Percentiles rank a stretch among this genome's conserved stretches.
These are phyloP conservation scores for Coemansia asiatica DNA, from an alignment of 192 early-diverging fungal species.

Conservation along the genomic window DNA sequence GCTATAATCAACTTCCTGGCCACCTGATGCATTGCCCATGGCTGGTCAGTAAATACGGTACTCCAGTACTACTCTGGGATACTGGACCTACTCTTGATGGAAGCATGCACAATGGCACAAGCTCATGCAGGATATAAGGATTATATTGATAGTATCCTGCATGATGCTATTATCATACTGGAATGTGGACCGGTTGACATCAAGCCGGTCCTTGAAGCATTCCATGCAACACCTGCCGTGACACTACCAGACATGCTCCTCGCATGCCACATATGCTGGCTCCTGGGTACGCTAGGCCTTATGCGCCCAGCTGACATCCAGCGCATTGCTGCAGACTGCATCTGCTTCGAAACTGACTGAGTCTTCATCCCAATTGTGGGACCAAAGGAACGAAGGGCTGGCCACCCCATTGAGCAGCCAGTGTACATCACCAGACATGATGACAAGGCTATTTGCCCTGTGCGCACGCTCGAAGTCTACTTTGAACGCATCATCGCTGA, in stretches of 20 bases:
- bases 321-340: background rate
- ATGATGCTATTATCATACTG: background rate
- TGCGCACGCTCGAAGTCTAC: background rate
- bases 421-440: too few relatives aligned
- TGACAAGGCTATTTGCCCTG: too few relatives aligned
- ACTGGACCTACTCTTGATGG: background rate
- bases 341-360: background rate
- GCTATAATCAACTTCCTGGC: background rate
- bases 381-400: background rate
- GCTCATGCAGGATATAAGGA: background rate
- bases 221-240: background rate
- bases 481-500: background rate
- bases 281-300: background rate
- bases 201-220: background rate
- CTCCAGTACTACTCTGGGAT: background rate
- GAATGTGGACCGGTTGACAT: background rate
- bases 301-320: slow-evolving; percentile 1
- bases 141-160: background rate
- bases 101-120: background rate
- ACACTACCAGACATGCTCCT: background rate
- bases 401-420: too few relatives aligned
- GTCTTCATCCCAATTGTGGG: slow-evolving; percentile 2
- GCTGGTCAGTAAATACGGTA: background rate
- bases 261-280: background rate
- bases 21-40: background rate